Percentiles rank a stretch among this genome's conserved stretches.
Evolutionary conservation across 768 basidiomycete species (phyloP).

Genomic region (Auriculariales sp.): DNA sequence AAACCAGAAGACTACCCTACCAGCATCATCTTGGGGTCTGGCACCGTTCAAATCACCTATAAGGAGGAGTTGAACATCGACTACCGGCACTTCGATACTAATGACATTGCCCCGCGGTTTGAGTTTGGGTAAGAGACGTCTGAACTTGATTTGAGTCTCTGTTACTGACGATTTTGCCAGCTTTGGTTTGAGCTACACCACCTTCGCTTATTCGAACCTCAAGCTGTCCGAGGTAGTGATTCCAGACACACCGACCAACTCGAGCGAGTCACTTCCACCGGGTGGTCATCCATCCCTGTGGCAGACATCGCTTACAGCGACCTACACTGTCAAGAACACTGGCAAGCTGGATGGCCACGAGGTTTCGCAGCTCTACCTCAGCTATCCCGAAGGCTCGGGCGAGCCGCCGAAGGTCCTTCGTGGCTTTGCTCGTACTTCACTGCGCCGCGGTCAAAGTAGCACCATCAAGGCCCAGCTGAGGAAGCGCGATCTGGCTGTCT

Average conservation of each 20-base stretch:
- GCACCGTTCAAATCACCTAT: constrained; percentile 38
- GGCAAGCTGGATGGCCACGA: constrained; percentile 52
- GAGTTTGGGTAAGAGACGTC: constrained; percentile 57
- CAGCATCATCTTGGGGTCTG: too few species aligned
- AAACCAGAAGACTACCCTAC: too few species aligned
- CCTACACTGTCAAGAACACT: constrained; percentile 51
- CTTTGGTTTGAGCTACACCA: constrained; percentile 77
- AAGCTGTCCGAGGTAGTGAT: constrained; percentile 26
- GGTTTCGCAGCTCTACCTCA: constrained; percentile 63
- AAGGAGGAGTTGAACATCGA: constrained; percentile 26
- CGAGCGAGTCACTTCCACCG: not conserved
- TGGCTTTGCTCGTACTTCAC: constrained; percentile 49
- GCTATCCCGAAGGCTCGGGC: constrained; percentile 43
- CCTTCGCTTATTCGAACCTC: constrained; percentile 55
- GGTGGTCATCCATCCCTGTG: constrained; percentile 35
- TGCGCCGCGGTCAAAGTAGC: constrained; percentile 31
- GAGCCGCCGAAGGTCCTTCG: constrained; percentile 61
- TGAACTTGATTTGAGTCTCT: too few species aligned
- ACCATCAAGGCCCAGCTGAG: constrained; percentile 43
- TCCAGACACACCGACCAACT: constrained; percentile 20
- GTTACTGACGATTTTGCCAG: not conserved
- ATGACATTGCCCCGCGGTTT: constrained; percentile 26
- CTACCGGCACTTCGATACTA: constrained; percentile 51
- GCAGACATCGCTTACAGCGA: constrained; percentile 43
- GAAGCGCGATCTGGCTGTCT: constrained; percentile 56